Conservation (phyloP, 2,329 filamentous ascomycete species). For the Verticillium nubilum region DNA sequence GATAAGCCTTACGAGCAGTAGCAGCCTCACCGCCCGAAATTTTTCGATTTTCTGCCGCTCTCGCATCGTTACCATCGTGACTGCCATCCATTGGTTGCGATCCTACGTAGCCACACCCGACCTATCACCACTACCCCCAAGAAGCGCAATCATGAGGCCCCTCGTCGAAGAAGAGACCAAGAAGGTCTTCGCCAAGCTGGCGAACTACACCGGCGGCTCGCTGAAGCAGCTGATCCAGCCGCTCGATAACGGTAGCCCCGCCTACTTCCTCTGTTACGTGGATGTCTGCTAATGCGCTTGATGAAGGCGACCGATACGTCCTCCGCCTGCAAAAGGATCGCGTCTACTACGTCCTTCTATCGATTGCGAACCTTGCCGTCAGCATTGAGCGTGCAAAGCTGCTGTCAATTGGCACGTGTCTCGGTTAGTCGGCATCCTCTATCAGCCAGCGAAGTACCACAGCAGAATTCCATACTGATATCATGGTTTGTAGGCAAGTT, state of each 20-base stretch:
- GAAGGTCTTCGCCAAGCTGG: slow-evolving; percentile 86
- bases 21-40: slow-evolving; percentile 18
- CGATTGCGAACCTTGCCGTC: slow-evolving; percentile 85
- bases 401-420: slow-evolving; percentile 80
- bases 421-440: slow-evolving; percentile 40
- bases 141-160: slow-evolving; percentile 58
- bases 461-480: not conserved
- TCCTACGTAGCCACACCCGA: not conserved
- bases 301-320: slow-evolving; percentile 64
- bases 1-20: not conserved
- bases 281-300: not conserved
- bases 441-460: not conserved
- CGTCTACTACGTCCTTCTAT: slow-evolving; percentile 88
- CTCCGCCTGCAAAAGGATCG: slow-evolving; percentile 74
- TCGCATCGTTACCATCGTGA: slow-evolving; percentile 3
- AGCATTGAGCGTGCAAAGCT: slow-evolving; percentile 77
- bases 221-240: slow-evolving; percentile 80
- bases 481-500: slow-evolving; percentile 63
- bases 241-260: slow-evolving; percentile 27
- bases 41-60: slow-evolving; percentile 18
- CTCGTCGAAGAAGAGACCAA: slow-evolving; percentile 76
- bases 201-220: slow-evolving; percentile 84
- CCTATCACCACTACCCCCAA: not conserved
- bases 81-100: not conserved
- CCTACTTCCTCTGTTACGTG: not conserved